phyloP scores from a whole-genome alignment of 1,139 yeast genomes.

The Diutina scorzettiae region DNA sequence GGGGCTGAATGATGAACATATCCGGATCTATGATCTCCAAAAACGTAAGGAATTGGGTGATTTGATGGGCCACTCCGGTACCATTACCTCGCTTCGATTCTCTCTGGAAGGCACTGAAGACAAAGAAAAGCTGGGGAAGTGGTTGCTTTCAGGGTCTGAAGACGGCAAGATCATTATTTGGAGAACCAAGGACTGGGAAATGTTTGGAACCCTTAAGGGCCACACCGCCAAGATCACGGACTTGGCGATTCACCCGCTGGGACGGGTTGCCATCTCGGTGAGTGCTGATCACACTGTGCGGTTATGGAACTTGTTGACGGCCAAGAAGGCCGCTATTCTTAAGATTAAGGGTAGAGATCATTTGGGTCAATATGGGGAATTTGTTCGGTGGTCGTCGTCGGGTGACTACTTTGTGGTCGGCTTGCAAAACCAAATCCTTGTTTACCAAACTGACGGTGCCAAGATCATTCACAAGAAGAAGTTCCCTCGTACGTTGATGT shows the following conservation, averaged over 20 bases:
- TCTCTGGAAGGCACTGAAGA: slow-evolving; percentile 32
- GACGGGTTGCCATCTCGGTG: slow-evolving; percentile 81
- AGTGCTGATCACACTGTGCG: slow-evolving; percentile 75
- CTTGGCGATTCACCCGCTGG: slow-evolving; percentile 84
- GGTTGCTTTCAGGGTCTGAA: slow-evolving; percentile 85
- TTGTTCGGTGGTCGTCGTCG: slow-evolving; percentile 48
- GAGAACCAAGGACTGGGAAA: slow-evolving; percentile 97
- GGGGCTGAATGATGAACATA: slow-evolving; percentile 94
- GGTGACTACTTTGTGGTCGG: slow-evolving; percentile 74
- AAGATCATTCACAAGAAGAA: slow-evolving; percentile 38
- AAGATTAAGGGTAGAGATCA: slow-evolving; percentile 59
- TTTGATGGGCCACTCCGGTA: slow-evolving; percentile 79
- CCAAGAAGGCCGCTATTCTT: slow-evolving; percentile 82
- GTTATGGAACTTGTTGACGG: slow-evolving; percentile 95
- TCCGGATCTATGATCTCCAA: slow-evolving; percentile 85
- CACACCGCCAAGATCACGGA: slow-evolving; percentile 72
- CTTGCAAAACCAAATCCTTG: slow-evolving; percentile 45
- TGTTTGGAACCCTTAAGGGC: slow-evolving; percentile 78
- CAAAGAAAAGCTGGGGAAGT: slow-evolving; percentile 44
- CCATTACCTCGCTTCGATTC: slow-evolving; percentile 66
- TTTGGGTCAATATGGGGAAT: slow-evolving; percentile 53
- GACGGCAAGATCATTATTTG: slow-evolving; percentile 86
- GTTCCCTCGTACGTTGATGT: slow-evolving; percentile 54
- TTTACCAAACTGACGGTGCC: slow-evolving; percentile 49
- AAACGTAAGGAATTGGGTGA: slow-evolving; percentile 92